Evolutionary conservation across 345 rosid species (phyloP).

Genomic region (Hevea brasiliensis): DNA sequence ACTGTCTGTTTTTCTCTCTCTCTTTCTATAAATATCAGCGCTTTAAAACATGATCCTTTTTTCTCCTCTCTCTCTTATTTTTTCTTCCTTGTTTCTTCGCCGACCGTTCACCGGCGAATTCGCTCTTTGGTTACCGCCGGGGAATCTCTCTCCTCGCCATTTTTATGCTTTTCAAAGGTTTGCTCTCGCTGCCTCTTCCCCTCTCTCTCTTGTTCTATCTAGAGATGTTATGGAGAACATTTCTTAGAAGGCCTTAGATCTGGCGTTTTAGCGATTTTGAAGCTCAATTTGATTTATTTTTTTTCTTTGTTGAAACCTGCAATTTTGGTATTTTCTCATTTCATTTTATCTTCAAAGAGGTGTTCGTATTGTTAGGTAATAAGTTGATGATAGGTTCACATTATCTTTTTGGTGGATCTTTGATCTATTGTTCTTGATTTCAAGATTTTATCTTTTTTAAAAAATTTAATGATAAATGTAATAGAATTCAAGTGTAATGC

Average conservation of each 20-base stretch:
- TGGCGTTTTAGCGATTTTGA: slow-evolving; percentile 9
- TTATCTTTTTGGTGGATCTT: slow-evolving; percentile 32
- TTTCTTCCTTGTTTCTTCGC: slow-evolving; percentile 4
- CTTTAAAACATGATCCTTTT: neutral
- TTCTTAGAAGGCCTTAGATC: slow-evolving; percentile 45
- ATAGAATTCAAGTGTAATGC: neutral
- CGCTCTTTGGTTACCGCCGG: slow-evolving; percentile 28
- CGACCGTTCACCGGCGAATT: slow-evolving; percentile 39
- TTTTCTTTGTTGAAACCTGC: neutral
- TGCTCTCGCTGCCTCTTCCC: slow-evolving; percentile 5
- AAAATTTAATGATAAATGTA: slow-evolving; percentile 13
- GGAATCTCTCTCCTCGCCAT: slow-evolving; percentile 10
- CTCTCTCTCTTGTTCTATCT: neutral
- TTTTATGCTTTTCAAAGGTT: slow-evolving; percentile 27
- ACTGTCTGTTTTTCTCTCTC: slow-evolving; percentile 8
- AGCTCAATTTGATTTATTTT: neutral
- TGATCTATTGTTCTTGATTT: slow-evolving; percentile 30
- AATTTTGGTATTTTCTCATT: neutral
- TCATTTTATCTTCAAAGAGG: neutral
- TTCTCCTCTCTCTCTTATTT: slow-evolving; percentile 13
- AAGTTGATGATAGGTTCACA: neutral
- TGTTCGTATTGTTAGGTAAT: neutral
- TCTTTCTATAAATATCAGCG: slow-evolving; percentile 52
- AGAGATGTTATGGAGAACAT: neutral
- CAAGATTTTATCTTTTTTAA: neutral